Conservation (phyloP, 495 filamentous ascomycete species). For the Xylaria venustula region DNA sequence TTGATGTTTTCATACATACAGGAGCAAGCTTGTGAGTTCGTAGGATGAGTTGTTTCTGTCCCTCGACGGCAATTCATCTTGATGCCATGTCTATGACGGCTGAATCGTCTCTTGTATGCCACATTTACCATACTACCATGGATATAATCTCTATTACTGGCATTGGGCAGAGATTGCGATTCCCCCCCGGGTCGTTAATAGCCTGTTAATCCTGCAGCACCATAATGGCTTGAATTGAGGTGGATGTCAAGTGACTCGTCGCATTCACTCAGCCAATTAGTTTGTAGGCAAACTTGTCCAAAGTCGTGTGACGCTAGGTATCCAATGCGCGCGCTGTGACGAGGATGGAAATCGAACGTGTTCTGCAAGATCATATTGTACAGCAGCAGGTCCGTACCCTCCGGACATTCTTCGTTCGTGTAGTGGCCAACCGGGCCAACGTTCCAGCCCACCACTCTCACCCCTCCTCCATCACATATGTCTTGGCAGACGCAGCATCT, state of each 20-base stretch:
- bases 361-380: conserved; percentile 16
- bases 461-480: neutral
- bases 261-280: neutral
- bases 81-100: neutral
- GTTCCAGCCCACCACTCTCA: neutral
- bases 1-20: neutral
- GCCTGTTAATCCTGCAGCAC: conserved; percentile 1
- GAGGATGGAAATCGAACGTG: neutral
- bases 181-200: neutral
- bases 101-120: conserved; percentile 5
- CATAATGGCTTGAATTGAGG: neutral
- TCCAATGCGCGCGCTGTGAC: neutral
- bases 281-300: neutral
- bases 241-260: conserved; percentile 2
- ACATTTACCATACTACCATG: neutral
- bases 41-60: conserved; percentile 4
- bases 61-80: neutral
- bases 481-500: conserved; percentile 10
- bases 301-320: neutral
- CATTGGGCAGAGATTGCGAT: neutral
- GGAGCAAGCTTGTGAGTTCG: neutral
- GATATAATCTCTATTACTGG: neutral
- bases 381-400: conserved; percentile 4
- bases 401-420: conserved; percentile 1
- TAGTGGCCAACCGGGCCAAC: conserved; percentile 1